phyloP scores from a whole-genome alignment of 2,329 filamentous ascomycete species.

The Microdochium bolleyi region DNA sequence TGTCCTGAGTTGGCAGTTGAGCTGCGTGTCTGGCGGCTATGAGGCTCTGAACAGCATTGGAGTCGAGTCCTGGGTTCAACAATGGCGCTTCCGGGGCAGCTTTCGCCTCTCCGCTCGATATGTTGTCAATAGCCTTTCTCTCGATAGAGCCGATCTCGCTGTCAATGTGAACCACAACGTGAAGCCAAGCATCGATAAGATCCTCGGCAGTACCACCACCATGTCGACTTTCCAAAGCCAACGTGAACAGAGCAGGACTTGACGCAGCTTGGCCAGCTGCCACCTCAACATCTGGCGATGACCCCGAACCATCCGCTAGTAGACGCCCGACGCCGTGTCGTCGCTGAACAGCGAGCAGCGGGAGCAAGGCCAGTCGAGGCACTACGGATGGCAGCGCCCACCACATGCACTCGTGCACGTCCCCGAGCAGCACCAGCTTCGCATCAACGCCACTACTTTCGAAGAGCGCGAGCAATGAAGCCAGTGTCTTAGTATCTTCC shows the following conservation, averaged over 20 bases:
- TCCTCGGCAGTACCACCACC: neutral
- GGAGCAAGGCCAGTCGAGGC: neutral
- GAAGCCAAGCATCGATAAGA: constrained; percentile 1
- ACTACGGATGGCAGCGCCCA: constrained; percentile 1
- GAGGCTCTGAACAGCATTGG: neutral
- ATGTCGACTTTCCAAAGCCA: neutral
- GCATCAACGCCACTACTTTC: neutral
- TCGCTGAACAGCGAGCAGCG: constrained; percentile 1
- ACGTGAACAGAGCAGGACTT: neutral
- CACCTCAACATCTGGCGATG: neutral
- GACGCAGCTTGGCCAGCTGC: neutral
- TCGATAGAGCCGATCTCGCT: neutral
- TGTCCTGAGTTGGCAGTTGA: neutral
- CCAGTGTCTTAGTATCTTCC: neutral
- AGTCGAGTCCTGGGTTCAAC: neutral
- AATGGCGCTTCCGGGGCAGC: no score
- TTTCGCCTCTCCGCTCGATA: no score
- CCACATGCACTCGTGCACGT: neutral
- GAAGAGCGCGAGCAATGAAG: neutral
- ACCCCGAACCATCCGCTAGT: neutral
- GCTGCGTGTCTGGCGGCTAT: neutral
- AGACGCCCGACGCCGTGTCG: neutral
- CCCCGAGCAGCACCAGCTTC: neutral
- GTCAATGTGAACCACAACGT: neutral
- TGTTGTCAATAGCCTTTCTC: neutral